Conservation (phyloP, 768 basidiomycete genomes). For the Tricholoma sp. region DNA sequence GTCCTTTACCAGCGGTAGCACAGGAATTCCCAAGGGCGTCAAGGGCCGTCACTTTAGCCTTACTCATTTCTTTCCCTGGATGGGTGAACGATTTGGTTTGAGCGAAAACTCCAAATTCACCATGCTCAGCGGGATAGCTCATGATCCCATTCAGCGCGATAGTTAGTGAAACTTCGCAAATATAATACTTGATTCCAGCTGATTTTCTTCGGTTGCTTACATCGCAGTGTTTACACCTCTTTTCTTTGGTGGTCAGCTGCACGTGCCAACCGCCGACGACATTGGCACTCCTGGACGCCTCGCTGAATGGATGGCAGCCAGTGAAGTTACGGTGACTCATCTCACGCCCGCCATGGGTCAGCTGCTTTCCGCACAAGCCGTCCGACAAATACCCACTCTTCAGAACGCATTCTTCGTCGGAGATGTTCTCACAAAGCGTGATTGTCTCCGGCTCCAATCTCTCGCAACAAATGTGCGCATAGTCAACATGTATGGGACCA, state of each 20-base stretch:
- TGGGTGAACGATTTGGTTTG: slow-evolving; percentile 83
- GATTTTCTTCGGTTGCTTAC: background rate
- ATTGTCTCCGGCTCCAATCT: slow-evolving; percentile 89
- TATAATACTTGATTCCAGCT: background rate
- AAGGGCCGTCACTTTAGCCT: slow-evolving; percentile 90
- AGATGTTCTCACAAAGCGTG: slow-evolving; percentile 97
- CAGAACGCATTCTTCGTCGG: slow-evolving; percentile 96
- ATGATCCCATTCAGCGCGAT: slow-evolving; percentile 98
- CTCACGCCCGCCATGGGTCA: slow-evolving; percentile 99
- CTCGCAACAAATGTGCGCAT: slow-evolving; percentile 91
- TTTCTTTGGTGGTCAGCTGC: slow-evolving; percentile 92
- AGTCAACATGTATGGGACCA: slow-evolving; percentile 99
- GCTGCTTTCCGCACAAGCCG: slow-evolving; percentile 74
- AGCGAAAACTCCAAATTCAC: slow-evolving; percentile 79
- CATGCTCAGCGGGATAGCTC: slow-evolving; percentile 98
- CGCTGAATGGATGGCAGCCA: slow-evolving; percentile 97
- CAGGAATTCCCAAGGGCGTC: slow-evolving; percentile 98
- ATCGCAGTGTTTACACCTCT: slow-evolving; percentile 93
- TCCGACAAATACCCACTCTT: slow-evolving; percentile 85
- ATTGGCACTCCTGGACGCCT: slow-evolving; percentile 95
- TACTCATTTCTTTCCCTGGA: slow-evolving; percentile 99
- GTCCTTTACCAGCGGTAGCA: slow-evolving; percentile 96
- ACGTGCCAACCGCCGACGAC: slow-evolving; percentile 94
- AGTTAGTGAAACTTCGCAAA: slow-evolving; percentile 54
- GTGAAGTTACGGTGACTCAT: slow-evolving; percentile 90